Evolutionary conservation across 1,284 basidiomycete species (phyloP), one percentile per base, ranked within the genome.

Genomic region (Papiliotrema nemorosa): DNA sequence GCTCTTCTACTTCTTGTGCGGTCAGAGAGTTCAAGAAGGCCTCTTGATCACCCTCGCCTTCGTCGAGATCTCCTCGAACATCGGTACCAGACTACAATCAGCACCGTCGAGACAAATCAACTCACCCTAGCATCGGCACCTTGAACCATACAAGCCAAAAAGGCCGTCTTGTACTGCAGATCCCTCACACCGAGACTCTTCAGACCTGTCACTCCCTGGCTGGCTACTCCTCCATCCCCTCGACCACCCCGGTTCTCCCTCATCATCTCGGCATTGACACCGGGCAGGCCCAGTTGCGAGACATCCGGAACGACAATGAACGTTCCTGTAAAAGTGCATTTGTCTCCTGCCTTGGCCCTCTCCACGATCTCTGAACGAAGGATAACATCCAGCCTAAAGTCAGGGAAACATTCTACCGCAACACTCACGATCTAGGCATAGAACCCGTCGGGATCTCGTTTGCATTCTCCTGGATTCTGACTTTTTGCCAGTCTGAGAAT

Each of bases 241-340:
- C 77, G 60, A 3, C 84, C 83, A 49, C 82, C 83, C 52, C 78
- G 83, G 6, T 87, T 82, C 72, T 97, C 91, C 40, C 93, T 81
- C 77, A 91, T 88, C 64, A 99, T 82, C 73, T 96, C 86, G 0
- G 90, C 86, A 72, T 92, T 94, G 35, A 96, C 93, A 18, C 96
- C 96, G 0, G 93, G 93, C 14, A 98, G 77, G 12, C 93, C 92
- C 24, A 99, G 82, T 72, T 97, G 93, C 54, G 91, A 89, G 31
- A 98, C 94, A 73, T 99, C 96, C 1, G 96, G 96, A 0, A 99
- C 91, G 46, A 98, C 96, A 61, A 98, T 93, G 74, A 98, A 98
- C 0, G 91, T 89, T 14, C 96, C 96, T 3, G 91, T 97, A 70
- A 99, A 98, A 37, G 93, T 86, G 73, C 92, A 97, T 76, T 97